These are phyloP conservation scores for Dipteronia dyeriana DNA, from an alignment of 345 rosid species.

Conservation along the genomic window DNA sequence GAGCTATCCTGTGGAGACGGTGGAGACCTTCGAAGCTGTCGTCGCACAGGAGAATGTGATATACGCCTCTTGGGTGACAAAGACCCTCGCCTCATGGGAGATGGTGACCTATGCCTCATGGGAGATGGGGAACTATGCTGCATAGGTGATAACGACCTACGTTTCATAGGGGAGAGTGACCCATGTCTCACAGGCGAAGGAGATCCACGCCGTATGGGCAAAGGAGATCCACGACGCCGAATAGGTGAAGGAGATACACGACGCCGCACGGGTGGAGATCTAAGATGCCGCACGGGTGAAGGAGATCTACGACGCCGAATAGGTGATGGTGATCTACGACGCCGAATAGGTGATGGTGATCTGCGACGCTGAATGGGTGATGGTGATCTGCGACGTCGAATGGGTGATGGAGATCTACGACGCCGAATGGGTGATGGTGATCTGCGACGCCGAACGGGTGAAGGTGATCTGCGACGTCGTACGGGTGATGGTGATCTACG, in stretches of 20 bases:
- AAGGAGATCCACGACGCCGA: slow-evolving; percentile 49
- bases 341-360: slow-evolving; percentile 30
- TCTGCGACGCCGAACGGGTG: slow-evolving; percentile 20
- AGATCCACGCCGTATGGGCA: slow-evolving; percentile 31
- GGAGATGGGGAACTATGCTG: slow-evolving; percentile 23
- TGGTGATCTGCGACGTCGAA: slow-evolving; percentile 46
- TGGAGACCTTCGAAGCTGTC: slow-evolving; percentile 42
- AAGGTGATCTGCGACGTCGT: slow-evolving; percentile 30
- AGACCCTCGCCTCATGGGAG: slow-evolving; percentile 18
- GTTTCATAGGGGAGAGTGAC: slow-evolving; percentile 30
- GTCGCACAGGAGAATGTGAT: slow-evolving; percentile 37
- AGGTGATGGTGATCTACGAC: slow-evolving; percentile 42
- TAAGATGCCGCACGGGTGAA: slow-evolving; percentile 23
- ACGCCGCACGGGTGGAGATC: slow-evolving; percentile 28
- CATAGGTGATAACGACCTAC: slow-evolving; percentile 33
- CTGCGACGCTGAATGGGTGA: slow-evolving; percentile 40
- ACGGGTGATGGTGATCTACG: slow-evolving; percentile 33
- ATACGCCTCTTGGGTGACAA: slow-evolving; percentile 31
- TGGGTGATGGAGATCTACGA: slow-evolving; percentile 33
- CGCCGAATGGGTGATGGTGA: slow-evolving; percentile 31
- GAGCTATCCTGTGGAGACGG: slow-evolving; percentile 34
- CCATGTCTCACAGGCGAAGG: slow-evolving; percentile 31
- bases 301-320: slow-evolving; percentile 41
- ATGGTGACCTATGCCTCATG: slow-evolving; percentile 31
- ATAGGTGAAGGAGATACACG: slow-evolving; percentile 33